These are phyloP conservation scores for Globisporangium canariense DNA, from an alignment of 352 stramenopile species.

Conservation along the genomic window DNA sequence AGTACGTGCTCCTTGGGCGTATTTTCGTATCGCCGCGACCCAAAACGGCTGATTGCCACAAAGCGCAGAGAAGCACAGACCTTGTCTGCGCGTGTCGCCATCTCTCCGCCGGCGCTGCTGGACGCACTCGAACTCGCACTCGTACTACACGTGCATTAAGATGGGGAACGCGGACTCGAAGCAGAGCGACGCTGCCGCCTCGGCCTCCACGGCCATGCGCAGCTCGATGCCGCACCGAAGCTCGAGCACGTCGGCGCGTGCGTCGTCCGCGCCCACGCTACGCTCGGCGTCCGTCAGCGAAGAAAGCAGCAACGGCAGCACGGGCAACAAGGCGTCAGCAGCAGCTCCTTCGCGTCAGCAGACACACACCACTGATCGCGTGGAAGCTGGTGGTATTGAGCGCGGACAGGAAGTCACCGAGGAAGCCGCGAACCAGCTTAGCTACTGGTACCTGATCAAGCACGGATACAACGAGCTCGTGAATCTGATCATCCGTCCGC, in stretches of 20 bases:
- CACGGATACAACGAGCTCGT: slow-evolving; percentile 94
- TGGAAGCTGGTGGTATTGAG: slow-evolving; percentile 70
- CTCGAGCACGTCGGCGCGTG: slow-evolving; percentile 9
- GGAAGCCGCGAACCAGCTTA: slow-evolving; percentile 71
- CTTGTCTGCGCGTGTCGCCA: not conserved
- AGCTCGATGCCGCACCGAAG: slow-evolving; percentile 10
- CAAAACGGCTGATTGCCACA: slow-evolving; percentile 6
- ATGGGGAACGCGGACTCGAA: slow-evolving; percentile 15
- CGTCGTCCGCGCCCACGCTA: slow-evolving; percentile 10
- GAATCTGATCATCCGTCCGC: slow-evolving; percentile 97
- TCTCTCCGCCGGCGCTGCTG: not conserved
- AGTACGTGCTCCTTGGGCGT: not conserved
- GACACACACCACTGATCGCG: slow-evolving; percentile 1
- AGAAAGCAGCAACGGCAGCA: slow-evolving; percentile 7
- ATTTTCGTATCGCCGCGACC: slow-evolving; percentile 3
- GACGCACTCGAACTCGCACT: not conserved
- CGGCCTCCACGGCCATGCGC: not conserved
- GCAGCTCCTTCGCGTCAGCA: slow-evolving; percentile 1
- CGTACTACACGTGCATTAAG: not conserved
- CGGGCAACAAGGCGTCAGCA: not conserved
- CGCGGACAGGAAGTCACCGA: slow-evolving; percentile 64
- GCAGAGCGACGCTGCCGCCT: not conserved
- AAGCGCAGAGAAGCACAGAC: not conserved
- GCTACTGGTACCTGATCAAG: slow-evolving; percentile 85
- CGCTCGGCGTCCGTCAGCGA: slow-evolving; percentile 9